phyloP scores from a whole-genome alignment of 345 rosid genomes.

The Camelina neglecta region DNA sequence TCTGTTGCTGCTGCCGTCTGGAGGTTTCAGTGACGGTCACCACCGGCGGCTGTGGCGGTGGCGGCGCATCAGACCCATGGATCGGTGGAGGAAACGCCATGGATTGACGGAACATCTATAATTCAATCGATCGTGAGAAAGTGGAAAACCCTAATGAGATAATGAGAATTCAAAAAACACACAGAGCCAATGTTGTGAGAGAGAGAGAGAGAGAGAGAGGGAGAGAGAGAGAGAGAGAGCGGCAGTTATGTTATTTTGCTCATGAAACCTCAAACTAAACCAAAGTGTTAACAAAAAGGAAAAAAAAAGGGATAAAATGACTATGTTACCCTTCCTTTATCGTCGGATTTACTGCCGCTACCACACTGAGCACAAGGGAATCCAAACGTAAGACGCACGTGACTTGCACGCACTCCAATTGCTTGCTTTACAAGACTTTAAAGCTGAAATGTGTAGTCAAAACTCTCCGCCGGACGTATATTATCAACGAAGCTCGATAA shows the following conservation, averaged over 20 bases:
- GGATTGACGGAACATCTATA: slow-evolving; percentile 43
- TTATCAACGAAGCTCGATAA: not conserved
- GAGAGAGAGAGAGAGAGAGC: slow-evolving; percentile 34
- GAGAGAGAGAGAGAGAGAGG: slow-evolving; percentile 27
- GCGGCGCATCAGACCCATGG: slow-evolving; percentile 33
- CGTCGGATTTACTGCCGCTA: slow-evolving; percentile 14
- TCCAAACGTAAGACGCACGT: slow-evolving; percentile 39
- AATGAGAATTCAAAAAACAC: slow-evolving; percentile 24
- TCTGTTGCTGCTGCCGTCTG: slow-evolving; percentile 45
- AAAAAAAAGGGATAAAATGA: not conserved
- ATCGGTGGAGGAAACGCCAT: slow-evolving; percentile 39
- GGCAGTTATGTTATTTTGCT: slow-evolving; percentile 42
- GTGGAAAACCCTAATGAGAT: slow-evolving; percentile 36
- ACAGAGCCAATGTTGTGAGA: slow-evolving; percentile 23
- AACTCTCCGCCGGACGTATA: not conserved
- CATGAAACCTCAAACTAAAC: slow-evolving; percentile 14
- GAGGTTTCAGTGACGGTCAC: slow-evolving; percentile 35
- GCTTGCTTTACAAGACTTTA: slow-evolving; percentile 37
- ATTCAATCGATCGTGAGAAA: not conserved
- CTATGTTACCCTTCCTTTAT: not conserved
- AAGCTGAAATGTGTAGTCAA: slow-evolving; percentile 21
- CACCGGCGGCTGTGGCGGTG: slow-evolving; percentile 30
- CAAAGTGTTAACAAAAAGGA: slow-evolving; percentile 10
- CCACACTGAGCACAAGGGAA: not conserved
- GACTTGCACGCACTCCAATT: slow-evolving; percentile 32